These are phyloP conservation scores for Leishmania braziliensis DNA, from an alignment of 208 protist species.

Conservation along the genomic window DNA sequence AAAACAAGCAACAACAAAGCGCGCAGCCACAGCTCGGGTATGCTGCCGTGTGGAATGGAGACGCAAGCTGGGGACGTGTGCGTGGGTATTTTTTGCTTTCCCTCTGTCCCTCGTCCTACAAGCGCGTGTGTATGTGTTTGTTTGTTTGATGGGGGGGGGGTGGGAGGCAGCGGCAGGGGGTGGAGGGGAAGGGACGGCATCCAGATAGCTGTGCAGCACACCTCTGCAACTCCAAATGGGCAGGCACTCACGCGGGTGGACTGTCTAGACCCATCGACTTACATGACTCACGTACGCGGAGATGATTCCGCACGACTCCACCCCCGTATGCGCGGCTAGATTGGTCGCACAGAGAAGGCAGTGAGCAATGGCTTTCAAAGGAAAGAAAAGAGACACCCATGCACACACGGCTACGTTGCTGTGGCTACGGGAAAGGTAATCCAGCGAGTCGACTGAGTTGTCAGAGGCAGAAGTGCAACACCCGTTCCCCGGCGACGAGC, in stretches of 20 bases:
- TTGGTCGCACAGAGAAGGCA: neutral
- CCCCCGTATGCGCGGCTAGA: neutral
- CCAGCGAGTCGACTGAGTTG: neutral
- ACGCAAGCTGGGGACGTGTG: neutral
- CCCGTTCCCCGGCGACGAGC: neutral
- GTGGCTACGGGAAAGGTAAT: neutral
- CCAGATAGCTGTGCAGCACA: neutral
- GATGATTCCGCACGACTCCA: neutral
- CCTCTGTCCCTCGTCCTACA: neutral
- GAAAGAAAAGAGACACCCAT: neutral
- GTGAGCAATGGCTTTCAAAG: neutral
- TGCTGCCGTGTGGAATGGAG: neutral
- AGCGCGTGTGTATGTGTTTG: neutral
- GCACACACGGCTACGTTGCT: neutral
- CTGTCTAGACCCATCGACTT: no score
- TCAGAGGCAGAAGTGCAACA: neutral
- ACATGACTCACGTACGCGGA: neutral
- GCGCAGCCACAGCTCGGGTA: neutral
- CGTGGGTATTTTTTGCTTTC: no score
- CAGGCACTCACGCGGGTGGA: neutral
- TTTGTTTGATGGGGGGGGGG: neutral
- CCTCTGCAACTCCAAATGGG: neutral
- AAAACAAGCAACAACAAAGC: neutral
- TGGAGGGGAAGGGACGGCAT: neutral
- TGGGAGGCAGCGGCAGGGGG: neutral